These are phyloP conservation scores for Heterobasidion parviporum DNA, from an alignment of 1,284 basidiomycete species.

Conservation along the genomic window DNA sequence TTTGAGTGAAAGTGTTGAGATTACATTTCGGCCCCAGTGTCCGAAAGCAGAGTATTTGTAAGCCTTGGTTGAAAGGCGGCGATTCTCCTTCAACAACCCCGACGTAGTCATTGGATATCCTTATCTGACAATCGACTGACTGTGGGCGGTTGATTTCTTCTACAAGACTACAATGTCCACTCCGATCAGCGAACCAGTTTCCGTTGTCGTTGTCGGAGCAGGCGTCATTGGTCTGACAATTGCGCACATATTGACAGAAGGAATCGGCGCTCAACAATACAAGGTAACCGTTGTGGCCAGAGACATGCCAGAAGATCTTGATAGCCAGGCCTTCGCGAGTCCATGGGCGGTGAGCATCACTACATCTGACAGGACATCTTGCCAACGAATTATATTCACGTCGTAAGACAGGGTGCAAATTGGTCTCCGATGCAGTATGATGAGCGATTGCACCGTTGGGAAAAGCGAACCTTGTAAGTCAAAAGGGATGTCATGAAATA, in stretches of 20 bases:
- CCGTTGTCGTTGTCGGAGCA: slow-evolving; percentile 42
- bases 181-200: not conserved
- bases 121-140: too few species aligned
- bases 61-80: too few species aligned
- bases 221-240: slow-evolving; percentile 41
- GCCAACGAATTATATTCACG: not conserved
- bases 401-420: slow-evolving; percentile 44
- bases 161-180: not conserved
- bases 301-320: slow-evolving; percentile 56
- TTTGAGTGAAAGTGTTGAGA: too few species aligned
- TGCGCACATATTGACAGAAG: slow-evolving; percentile 29
- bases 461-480: slow-evolving; percentile 38
- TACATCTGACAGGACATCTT: not conserved
- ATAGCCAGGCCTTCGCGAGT: slow-evolving; percentile 53
- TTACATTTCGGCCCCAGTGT: too few species aligned
- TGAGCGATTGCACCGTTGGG: slow-evolving; percentile 28
- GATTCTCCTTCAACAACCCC: too few species aligned
- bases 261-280: slow-evolving; percentile 19
- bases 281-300: slow-evolving; percentile 54
- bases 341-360: slow-evolving; percentile 56
- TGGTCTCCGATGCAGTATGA: slow-evolving; percentile 51
- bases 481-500: not conserved
- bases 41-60: too few species aligned
- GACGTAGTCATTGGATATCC: too few species aligned
- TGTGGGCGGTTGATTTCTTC: not conserved